Evolutionary conservation across 78 protist species (phyloP).

Genomic region (Emiliania huxleyi): DNA sequence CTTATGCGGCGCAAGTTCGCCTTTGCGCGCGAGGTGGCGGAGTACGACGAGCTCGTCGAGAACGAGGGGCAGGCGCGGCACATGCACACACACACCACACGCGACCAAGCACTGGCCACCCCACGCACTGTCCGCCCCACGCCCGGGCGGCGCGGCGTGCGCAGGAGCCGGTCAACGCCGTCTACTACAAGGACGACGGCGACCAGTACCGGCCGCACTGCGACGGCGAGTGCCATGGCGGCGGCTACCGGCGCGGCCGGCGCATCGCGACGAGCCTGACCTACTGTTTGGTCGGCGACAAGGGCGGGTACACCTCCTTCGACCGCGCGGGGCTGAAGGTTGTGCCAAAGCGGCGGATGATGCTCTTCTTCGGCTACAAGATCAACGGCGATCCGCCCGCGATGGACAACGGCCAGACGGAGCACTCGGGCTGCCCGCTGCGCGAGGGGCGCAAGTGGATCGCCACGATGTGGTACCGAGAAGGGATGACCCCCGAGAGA

Average conservation of each 20-base stretch:
- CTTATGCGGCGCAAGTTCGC: not conserved
- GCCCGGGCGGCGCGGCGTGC: too few species aligned
- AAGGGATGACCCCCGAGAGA: too few species aligned
- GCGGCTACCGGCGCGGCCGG: not conserved
- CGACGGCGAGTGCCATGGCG: not conserved
- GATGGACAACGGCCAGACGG: not conserved
- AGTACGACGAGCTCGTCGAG: not conserved
- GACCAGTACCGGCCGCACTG: too few species aligned
- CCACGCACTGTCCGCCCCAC: too few species aligned
- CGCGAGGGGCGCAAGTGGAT: not conserved
- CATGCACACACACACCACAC: too few species aligned
- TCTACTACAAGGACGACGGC: too few species aligned
- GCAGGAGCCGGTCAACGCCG: not conserved
- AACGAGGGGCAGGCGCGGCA: not conserved
- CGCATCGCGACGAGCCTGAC: constrained; percentile 5
- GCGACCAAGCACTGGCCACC: too few species aligned
- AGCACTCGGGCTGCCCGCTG: not conserved
- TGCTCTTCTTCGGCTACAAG: not conserved
- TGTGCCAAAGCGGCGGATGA: not conserved
- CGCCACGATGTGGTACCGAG: not conserved
- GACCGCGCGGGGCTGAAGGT: not conserved
- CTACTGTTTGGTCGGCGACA: not conserved
- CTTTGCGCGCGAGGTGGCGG: not conserved
- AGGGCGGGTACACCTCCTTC: not conserved
- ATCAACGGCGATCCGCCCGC: too few species aligned